Evolutionary conservation across 495 filamentous ascomycete genomes (phyloP).

Genomic region (Penicillium samsonianum): DNA sequence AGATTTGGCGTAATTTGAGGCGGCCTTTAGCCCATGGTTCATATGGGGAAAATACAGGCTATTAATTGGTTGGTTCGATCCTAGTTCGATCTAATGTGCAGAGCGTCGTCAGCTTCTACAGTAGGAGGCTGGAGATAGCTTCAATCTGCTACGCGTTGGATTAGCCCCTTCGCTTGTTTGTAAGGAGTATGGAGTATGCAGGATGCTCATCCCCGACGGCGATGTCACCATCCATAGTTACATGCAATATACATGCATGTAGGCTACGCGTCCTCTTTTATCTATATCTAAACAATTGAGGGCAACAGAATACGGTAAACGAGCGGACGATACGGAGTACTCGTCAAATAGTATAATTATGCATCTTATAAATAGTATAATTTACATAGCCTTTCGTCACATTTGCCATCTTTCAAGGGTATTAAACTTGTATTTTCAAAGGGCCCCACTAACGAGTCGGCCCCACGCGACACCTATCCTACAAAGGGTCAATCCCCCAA

Average conservation of each 20-base stretch:
- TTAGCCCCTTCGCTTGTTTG: not conserved
- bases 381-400: not conserved
- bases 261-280: too few species aligned
- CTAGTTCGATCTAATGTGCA: not conserved
- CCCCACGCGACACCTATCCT: not conserved
- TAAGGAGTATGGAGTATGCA: too few species aligned
- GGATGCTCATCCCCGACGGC: too few species aligned
- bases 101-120: slow-evolving; percentile 10
- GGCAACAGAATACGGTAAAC: slow-evolving; percentile 3
- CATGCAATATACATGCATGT: too few species aligned
- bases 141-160: too few species aligned
- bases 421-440: not conserved
- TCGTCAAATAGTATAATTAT: too few species aligned
- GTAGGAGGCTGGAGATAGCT: not conserved
- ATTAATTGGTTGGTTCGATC: not conserved
- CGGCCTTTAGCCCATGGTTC: slow-evolving; percentile 7
- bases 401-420: not conserved
- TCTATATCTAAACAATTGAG: too few species aligned
- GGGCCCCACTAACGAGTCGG: not conserved
- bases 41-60: not conserved
- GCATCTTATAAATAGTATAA: not conserved
- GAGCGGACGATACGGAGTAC: not conserved
- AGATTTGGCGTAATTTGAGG: slow-evolving; percentile 10
- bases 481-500: too few species aligned
- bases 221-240: too few species aligned